These are phyloP conservation scores for Astraeus odoratus DNA, from an alignment of 768 basidiomycete species.

Conservation along the genomic window DNA sequence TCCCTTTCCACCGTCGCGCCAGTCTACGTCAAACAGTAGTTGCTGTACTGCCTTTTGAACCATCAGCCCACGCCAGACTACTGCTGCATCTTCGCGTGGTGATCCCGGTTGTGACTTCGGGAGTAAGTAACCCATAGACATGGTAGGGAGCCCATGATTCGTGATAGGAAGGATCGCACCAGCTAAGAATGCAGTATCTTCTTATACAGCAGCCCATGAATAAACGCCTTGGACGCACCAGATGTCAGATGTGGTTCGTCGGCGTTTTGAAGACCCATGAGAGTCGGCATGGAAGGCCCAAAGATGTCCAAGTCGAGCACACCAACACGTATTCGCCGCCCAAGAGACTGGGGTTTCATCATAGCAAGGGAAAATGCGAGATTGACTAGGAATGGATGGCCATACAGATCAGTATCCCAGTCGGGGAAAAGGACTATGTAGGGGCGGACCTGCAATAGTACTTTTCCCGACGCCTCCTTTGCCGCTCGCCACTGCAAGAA, in stretches of 20 bases:
- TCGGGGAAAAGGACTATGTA: neutral
- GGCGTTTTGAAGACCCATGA: conserved; percentile 79
- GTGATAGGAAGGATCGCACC: conserved; percentile 76
- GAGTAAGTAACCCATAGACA: conserved; percentile 97
- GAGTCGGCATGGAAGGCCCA: conserved; percentile 87
- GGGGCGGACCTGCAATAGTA: conserved; percentile 71
- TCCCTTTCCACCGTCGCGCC: conserved; percentile 39
- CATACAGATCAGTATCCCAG: conserved; percentile 4
- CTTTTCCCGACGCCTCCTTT: conserved; percentile 97
- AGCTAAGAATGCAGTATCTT: conserved; percentile 31
- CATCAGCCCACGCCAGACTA: conserved; percentile 97
- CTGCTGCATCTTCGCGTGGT: conserved; percentile 61
- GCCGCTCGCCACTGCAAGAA: conserved; percentile 83
- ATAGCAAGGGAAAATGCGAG: conserved; percentile 69
- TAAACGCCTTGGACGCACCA: conserved; percentile 35
- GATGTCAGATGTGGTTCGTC: conserved; percentile 74
- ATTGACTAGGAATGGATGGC: conserved; percentile 56
- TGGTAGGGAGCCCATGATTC: conserved; percentile 87
- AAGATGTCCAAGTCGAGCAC: conserved; percentile 94
- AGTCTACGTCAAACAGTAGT: conserved; percentile 92
- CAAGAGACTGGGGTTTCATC: conserved; percentile 25
- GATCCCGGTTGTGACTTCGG: conserved; percentile 43
- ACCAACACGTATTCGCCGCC: conserved; percentile 59
- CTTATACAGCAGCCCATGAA: neutral
- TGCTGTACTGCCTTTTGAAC: conserved; percentile 98